Evolutionary conservation across 345 rosid species (phyloP).

Genomic region (Bretschneidera sinensis): DNA sequence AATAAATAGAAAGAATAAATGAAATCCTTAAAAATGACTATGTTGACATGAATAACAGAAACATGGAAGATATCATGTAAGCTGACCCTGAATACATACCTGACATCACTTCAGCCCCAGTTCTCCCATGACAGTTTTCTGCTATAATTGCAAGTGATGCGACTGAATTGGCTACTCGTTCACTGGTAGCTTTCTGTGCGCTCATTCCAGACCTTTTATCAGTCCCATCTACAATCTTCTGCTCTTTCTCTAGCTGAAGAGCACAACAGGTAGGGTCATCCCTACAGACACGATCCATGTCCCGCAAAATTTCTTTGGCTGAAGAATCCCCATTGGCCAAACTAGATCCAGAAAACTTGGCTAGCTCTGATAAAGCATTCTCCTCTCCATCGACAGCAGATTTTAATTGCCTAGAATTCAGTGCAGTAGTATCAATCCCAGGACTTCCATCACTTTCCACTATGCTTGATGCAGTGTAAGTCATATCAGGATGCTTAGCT

Average conservation of each 20-base stretch:
- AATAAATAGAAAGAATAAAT: slow-evolving; percentile 6
- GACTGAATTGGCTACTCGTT: slow-evolving; percentile 31
- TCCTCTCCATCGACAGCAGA: slow-evolving; percentile 47
- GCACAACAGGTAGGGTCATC: slow-evolving; percentile 30
- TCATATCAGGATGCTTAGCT: slow-evolving; percentile 22
- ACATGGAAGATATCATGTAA: slow-evolving; percentile 1
- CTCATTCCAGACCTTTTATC: slow-evolving; percentile 42
- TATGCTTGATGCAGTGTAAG: slow-evolving; percentile 36
- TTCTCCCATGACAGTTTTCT: slow-evolving; percentile 40
- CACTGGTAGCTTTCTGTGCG: slow-evolving; percentile 27
- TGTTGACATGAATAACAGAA: slow-evolving; percentile 8
- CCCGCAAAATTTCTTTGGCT: slow-evolving; percentile 35
- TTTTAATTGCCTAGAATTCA: slow-evolving; percentile 44
- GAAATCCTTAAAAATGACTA: slow-evolving; percentile 9
- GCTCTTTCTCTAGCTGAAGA: slow-evolving; percentile 41
- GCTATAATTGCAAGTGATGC: slow-evolving; percentile 33
- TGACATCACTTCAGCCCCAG: slow-evolving; percentile 32
- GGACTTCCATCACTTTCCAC: slow-evolving; percentile 54
- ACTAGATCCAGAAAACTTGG: slow-evolving; percentile 34
- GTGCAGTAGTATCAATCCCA: slow-evolving; percentile 29
- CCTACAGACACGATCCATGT: slow-evolving; percentile 31
- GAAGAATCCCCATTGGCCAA: slow-evolving; percentile 45
- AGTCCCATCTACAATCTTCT: slow-evolving; percentile 29
- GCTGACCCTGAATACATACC: slow-evolving; percentile 34
- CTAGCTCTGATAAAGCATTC: slow-evolving; percentile 34